A percentile compares a stretch with the other conserved stretches of the same genome.
Evolutionary conservation across 1,284 basidiomycete species (phyloP).

Genomic region (Albatrellus sp.): DNA sequence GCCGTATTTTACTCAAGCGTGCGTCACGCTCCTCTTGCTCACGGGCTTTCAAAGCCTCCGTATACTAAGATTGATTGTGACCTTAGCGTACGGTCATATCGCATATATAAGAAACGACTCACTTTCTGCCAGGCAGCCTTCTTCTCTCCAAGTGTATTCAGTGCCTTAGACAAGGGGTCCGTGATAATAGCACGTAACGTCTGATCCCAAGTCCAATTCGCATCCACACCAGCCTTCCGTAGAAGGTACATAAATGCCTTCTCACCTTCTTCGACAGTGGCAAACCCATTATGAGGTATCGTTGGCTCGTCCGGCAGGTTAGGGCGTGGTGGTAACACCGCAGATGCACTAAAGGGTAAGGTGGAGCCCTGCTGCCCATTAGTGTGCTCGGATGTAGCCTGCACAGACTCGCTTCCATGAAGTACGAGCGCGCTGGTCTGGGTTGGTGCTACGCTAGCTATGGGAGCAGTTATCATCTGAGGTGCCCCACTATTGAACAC

Average conservation of each 20-base stretch:
- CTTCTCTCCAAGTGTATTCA: constrained; percentile 90
- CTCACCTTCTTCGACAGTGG: constrained; percentile 81
- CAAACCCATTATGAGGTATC: constrained; percentile 81
- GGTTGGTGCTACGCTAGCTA: constrained; percentile 1
- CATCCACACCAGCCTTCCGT: constrained; percentile 79
- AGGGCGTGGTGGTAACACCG: constrained; percentile 58
- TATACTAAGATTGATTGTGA: constrained; percentile 40
- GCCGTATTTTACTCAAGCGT: constrained; percentile 70
- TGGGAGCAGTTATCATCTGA: constrained; percentile 4
- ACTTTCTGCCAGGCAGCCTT: constrained; percentile 91
- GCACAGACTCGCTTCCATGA: constrained; percentile 5
- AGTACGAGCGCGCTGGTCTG: constrained; percentile 12
- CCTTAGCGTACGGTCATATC: not conserved
- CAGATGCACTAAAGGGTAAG: constrained; percentile 43
- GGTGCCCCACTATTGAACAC: constrained; percentile 3
- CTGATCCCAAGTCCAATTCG: constrained; percentile 95
- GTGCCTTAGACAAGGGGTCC: constrained; percentile 91
- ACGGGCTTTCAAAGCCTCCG: constrained; percentile 46
- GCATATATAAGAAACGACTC: constrained; percentile 10
- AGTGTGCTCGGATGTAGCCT: constrained; percentile 16
- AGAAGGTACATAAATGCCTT: constrained; percentile 88
- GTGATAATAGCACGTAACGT: constrained; percentile 97
- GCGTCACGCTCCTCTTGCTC: constrained; percentile 75
- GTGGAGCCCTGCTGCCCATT: constrained; percentile 33
- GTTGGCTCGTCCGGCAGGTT: constrained; percentile 75